phyloP scores from a whole-genome alignment of 164 flowering plant species.

The Euptelea pleiosperma region DNA sequence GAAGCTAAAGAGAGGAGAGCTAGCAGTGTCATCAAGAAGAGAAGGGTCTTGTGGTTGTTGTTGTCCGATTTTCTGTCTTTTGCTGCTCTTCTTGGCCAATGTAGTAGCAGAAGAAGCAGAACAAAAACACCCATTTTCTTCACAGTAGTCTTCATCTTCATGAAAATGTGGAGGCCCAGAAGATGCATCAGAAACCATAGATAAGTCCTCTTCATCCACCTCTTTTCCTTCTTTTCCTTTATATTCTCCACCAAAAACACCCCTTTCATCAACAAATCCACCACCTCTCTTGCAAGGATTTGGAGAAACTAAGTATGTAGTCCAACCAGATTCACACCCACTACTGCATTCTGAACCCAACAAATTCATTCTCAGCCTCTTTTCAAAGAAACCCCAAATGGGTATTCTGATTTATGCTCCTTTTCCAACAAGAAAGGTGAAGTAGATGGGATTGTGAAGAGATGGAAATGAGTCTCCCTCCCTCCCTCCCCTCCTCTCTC shows the following conservation, averaged over 20 bases:
- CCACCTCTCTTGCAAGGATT: constrained; percentile 23
- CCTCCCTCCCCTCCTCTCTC: background rate
- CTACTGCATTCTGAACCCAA: constrained; percentile 54
- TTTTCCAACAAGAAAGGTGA: background rate
- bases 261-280: constrained; percentile 11
- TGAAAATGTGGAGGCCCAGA: constrained; percentile 73
- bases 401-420: constrained; percentile 4
- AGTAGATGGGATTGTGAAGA: constrained; percentile 4
- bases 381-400: background rate
- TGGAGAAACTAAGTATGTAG: constrained; percentile 53
- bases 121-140: constrained; percentile 26
- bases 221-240: constrained; percentile 19
- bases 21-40: constrained; percentile 77
- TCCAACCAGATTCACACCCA: constrained; percentile 92
- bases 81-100: constrained; percentile 22
- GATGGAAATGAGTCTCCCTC: background rate
- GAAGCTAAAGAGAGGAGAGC: constrained; percentile 50
- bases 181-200: constrained; percentile 98
- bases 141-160: constrained; percentile 38
- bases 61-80: constrained; percentile 34
- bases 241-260: constrained; percentile 7
- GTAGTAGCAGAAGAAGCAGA: constrained; percentile 25
- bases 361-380: constrained; percentile 30
- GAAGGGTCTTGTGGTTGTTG: constrained; percentile 28
- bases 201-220: constrained; percentile 58